Evolutionary conservation across 2,329 filamentous ascomycete genomes (phyloP).

Genomic region (Acrocalymma vagum): DNA sequence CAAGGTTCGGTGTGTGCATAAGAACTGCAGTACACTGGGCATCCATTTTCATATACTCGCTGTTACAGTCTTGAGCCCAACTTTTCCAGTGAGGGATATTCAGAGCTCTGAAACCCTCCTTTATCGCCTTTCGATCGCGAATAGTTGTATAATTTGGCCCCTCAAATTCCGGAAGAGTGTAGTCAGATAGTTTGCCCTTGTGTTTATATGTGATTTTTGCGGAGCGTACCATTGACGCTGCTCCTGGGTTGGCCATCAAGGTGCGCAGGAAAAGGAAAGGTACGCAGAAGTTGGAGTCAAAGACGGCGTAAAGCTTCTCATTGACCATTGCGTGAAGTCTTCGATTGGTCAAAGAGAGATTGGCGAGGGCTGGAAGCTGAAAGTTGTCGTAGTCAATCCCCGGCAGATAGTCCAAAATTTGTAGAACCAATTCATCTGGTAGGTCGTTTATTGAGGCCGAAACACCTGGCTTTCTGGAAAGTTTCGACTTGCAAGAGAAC

Average conservation of each 20-base stretch:
- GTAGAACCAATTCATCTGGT: conserved; percentile 36
- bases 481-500: not conserved
- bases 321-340: conserved; percentile 30
- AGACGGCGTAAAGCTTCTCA: conserved; percentile 27
- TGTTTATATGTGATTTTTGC: conserved; percentile 21
- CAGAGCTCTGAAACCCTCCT: conserved; percentile 29
- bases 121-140: conserved; percentile 34
- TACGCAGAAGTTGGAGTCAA: conserved; percentile 29
- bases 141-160: conserved; percentile 28
- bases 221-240: conserved; percentile 25
- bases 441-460: conserved; percentile 26
- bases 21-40: conserved; percentile 30
- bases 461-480: not conserved
- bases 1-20: conserved; percentile 33
- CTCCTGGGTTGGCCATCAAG: conserved; percentile 22
- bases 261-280: conserved; percentile 40
- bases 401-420: conserved; percentile 33
- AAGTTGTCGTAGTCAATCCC: conserved; percentile 20
- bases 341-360: conserved; percentile 30
- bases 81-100: conserved; percentile 34
- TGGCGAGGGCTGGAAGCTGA: conserved; percentile 25
- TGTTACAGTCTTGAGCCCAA: conserved; percentile 32
- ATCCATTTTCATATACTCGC: conserved; percentile 17
- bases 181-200: conserved; percentile 10
- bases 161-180: no score